These are phyloP conservation scores for Raffaelea deltoideospora DNA, from an alignment of 2,329 filamentous ascomycete genomes.

Conservation along the genomic window DNA sequence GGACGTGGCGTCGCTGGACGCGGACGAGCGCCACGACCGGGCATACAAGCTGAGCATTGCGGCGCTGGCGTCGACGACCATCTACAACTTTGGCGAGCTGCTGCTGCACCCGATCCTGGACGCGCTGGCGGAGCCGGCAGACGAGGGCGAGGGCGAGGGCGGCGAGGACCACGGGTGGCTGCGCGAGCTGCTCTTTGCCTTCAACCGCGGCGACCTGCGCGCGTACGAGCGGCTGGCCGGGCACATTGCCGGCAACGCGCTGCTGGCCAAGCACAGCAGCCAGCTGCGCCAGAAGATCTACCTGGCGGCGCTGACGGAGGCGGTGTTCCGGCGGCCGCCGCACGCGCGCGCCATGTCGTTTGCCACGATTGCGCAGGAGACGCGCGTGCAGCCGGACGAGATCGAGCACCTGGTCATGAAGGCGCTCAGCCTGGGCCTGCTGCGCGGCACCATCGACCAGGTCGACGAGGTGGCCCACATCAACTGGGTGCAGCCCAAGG, in stretches of 20 bases:
- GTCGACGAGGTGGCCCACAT: conserved; percentile 89
- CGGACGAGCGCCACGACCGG: conserved; percentile 61
- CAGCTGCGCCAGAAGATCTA: conserved; percentile 97
- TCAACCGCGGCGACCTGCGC: conserved; percentile 85
- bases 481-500: conserved; percentile 98
- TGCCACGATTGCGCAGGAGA: conserved; percentile 73
- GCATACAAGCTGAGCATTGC: conserved; percentile 90
- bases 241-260: conserved; percentile 64
- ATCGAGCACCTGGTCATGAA: conserved; percentile 99
- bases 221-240: conserved; percentile 73
- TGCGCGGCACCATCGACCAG: conserved; percentile 90
- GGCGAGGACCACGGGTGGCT: conserved; percentile 76
- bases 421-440: conserved; percentile 80
- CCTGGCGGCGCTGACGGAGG: conserved; percentile 86
- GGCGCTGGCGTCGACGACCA: conserved; percentile 81
- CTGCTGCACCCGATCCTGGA: conserved; percentile 92
- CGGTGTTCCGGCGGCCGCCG: conserved; percentile 87
- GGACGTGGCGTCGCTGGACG: conserved; percentile 59
- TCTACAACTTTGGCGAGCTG: conserved; percentile 99
- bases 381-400: conserved; percentile 77
- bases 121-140: conserved; percentile 43
- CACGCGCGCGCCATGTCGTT: conserved; percentile 95
- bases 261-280: conserved; percentile 63
- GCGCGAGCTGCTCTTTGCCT: conserved; percentile 88
- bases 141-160: too few relatives aligned